Evolutionary conservation across 805 yeast species (phyloP).

Genomic region (Suhomyces sp.): DNA sequence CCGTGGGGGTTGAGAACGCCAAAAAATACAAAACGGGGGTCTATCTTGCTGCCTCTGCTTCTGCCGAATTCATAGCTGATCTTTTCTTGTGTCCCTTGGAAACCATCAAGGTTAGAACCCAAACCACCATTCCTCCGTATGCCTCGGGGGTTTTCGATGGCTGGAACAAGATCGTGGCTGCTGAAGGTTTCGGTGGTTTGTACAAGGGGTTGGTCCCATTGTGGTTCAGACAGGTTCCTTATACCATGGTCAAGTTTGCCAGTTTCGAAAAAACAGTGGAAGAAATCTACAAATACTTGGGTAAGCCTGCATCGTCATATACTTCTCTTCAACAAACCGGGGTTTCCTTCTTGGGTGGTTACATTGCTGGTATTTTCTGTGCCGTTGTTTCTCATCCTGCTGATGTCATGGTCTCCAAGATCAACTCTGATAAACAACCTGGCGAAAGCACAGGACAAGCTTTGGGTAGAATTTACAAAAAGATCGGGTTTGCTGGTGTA

Average conservation of each 20-base stretch:
- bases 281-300: constrained; percentile 68
- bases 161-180: constrained; percentile 59
- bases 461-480: constrained; percentile 67
- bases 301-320: constrained; percentile 72
- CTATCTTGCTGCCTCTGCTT: constrained; percentile 81
- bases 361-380: constrained; percentile 95
- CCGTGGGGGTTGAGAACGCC: constrained; percentile 64
- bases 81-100: constrained; percentile 89
- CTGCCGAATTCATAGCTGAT: constrained; percentile 94
- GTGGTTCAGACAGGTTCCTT: constrained; percentile 98
- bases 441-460: constrained; percentile 69
- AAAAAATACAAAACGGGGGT: constrained; percentile 67
- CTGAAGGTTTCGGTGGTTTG: constrained; percentile 71
- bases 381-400: constrained; percentile 97
- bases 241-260: constrained; percentile 96
- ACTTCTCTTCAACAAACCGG: constrained; percentile 81
- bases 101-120: constrained; percentile 91
- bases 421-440: constrained; percentile 68
- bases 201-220: constrained; percentile 89
- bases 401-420: constrained; percentile 96
- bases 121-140: constrained; percentile 87
- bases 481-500: constrained; percentile 85
- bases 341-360: constrained; percentile 93
- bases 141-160: constrained; percentile 66
- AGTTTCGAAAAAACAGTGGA: constrained; percentile 91